Evolutionary conservation across 2,329 filamentous ascomycete species (phyloP), one percentile per base, ranked within the genome.

Genomic region (Microdochium bolleyi): DNA sequence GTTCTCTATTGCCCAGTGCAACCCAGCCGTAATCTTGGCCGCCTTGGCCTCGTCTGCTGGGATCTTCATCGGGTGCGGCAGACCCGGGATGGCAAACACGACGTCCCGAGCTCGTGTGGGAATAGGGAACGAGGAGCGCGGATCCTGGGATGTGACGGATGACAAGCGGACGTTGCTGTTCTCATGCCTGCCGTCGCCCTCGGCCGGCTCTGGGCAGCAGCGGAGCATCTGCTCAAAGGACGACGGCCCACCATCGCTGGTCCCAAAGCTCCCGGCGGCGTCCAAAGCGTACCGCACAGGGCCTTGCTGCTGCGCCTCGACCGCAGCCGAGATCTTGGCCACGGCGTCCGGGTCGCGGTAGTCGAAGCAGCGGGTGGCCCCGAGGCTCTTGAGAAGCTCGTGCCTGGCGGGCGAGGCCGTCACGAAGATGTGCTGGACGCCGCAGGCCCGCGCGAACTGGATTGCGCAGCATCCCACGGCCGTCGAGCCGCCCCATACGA

Each of bases 401-500:
- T 69, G 66, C 14, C 68, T 67, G 48, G 60, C 58, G 3, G 58
- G 50, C 7, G 64, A 66, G 0, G 65, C 63, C 0, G 69, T 70
- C 1, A 65, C 62, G 24, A 70, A 59, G 16, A 73, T 68, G 13
- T 60, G 58, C 0, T 53, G 54, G 5, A 59, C 55, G 2, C 69
- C 70, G 1, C 64, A 61, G 0, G 63, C 62, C 5, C 56, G 57
- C 0, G 68, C 69, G 2, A 71, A 54, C 50, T 72, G 68, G 16
- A 72, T 62, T 4, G 66, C 66, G 22, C 60, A 62, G 27, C 61
- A 56, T 8, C 70, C 70, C 1, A 71, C 68, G 38, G 60, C 62
- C 1, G 63, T 63, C 3, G 61, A 63, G 8, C 65, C 70, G n/a
- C 68, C 70, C 70, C 70, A 72, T 46, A 72, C 61, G 16, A 72